phyloP scores from a whole-genome alignment of 2,329 filamentous ascomycete species.

The Pyricularia grisea region DNA sequence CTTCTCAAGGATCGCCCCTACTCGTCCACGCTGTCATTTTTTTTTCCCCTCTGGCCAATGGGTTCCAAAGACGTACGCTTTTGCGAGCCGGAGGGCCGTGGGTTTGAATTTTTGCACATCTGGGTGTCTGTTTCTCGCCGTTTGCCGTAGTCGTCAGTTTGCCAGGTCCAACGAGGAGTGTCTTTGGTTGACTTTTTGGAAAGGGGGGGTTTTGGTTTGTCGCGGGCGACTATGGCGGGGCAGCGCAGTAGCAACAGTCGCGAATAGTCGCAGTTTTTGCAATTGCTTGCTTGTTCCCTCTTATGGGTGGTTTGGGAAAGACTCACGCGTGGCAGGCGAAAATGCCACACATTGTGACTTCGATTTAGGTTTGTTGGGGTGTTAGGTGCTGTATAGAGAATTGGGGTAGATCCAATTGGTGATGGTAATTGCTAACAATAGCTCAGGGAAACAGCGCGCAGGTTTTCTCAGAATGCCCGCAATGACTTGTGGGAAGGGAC shows the following conservation, averaged over 20 bases:
- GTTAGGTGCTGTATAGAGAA: background rate
- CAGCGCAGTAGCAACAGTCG: background rate
- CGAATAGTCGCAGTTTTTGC: conserved; percentile 4
- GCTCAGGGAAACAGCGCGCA: background rate
- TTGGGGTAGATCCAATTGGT: background rate
- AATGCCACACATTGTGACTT: conserved; percentile 74
- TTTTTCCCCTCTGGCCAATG: conserved; percentile 16
- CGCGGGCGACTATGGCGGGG: background rate
- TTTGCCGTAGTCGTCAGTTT: background rate
- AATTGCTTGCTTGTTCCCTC: background rate
- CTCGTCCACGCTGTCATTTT: background rate
- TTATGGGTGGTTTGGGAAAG: conserved; percentile 4
- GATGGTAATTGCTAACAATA: background rate
- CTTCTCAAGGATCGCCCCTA: conserved; percentile 3
- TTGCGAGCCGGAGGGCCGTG: conserved; percentile 83
- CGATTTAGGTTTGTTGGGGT: background rate
- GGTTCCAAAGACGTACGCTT: conserved; percentile 58
- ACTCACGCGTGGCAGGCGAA: conserved; percentile 88
- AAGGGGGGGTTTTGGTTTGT: too few species aligned
- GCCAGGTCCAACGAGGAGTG: background rate
- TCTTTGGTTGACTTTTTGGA: background rate
- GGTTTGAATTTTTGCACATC: conserved; percentile 97
- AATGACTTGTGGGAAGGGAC: background rate
- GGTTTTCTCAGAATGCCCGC: background rate
- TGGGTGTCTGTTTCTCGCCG: conserved; percentile 53